Percentiles rank a stretch among this genome's conserved stretches.
phyloP scores from a whole-genome alignment of 208 protist genomes.

The Crithidia acanthocephali region DNA sequence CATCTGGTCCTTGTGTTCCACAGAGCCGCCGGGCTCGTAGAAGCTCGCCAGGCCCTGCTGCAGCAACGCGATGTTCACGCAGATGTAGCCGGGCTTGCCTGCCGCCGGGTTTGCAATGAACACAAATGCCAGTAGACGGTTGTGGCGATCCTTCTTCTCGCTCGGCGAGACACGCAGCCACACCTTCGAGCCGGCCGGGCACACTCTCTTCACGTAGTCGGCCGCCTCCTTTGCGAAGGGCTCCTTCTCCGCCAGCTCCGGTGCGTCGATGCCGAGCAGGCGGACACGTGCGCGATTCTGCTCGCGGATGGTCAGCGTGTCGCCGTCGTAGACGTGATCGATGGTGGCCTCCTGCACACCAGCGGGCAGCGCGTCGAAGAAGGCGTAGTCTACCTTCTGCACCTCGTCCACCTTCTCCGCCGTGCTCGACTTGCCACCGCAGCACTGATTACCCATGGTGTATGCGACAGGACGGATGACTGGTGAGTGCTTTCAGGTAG shows the following conservation, averaged over 20 bases:
- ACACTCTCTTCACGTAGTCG: slow-evolving; percentile 47
- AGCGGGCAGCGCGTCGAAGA: slow-evolving; percentile 36
- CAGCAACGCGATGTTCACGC: slow-evolving; percentile 56
- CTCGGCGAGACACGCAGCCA: slow-evolving; percentile 35
- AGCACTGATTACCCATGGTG: slow-evolving; percentile 26
- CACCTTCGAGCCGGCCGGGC: slow-evolving; percentile 25
- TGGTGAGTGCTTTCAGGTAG: neutral
- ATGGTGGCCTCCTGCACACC: slow-evolving; percentile 44
- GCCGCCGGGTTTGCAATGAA: slow-evolving; percentile 37
- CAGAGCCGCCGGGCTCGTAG: slow-evolving; percentile 35
- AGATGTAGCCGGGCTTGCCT: slow-evolving; percentile 37
- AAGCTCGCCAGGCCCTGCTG: slow-evolving; percentile 54
- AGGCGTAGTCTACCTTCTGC: slow-evolving; percentile 24
- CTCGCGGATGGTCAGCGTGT: slow-evolving; percentile 61
- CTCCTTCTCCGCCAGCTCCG: slow-evolving; percentile 54
- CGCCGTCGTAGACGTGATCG: slow-evolving; percentile 68
- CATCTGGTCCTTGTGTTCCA: slow-evolving; percentile 32
- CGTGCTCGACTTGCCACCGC: neutral
- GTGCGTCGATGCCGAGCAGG: slow-evolving; percentile 58
- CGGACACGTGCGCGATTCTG: slow-evolving; percentile 45
- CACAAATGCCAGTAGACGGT: slow-evolving; percentile 48
- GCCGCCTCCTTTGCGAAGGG: slow-evolving; percentile 53
- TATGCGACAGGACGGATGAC: neutral
- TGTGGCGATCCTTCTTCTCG: slow-evolving; percentile 43
- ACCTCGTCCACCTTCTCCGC: slow-evolving; percentile 2